A percentile compares a stretch with the other conserved stretches of the same genome.
Evolutionary conservation across 371 early-diverging fungal species (phyloP).

Genomic region (Rhizopus sp.): DNA sequence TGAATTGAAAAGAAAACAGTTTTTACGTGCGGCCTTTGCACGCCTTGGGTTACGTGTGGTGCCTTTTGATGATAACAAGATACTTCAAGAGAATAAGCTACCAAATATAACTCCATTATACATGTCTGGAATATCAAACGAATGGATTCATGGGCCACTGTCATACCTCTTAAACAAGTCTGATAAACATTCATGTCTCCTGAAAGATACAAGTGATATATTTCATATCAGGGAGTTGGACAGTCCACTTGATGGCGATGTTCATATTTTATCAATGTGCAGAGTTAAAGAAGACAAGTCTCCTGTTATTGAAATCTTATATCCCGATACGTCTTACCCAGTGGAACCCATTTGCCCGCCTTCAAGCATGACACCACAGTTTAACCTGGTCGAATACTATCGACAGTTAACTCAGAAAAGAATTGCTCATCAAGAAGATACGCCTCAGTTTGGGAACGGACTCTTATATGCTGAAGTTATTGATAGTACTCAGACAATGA

Average conservation of each 20-base stretch:
- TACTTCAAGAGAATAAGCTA: conserved; percentile 31
- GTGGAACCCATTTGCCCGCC: conserved; percentile 30
- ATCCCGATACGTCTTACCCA: conserved; percentile 9
- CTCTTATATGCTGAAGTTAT: conserved; percentile 78
- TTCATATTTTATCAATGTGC: conserved; percentile 10
- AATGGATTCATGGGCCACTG: conserved; percentile 23
- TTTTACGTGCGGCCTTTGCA: conserved; percentile 50
- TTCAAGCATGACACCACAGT: conserved; percentile 36
- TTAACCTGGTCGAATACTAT: conserved; percentile 48
- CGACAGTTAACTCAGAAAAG: conserved; percentile 25
- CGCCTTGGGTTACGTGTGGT: conserved; percentile 57
- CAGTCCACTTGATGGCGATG: background rate
- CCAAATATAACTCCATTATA: conserved; percentile 59
- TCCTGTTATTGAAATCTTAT: conserved; percentile 15
- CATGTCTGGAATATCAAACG: conserved; percentile 45
- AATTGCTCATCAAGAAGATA: conserved; percentile 9
- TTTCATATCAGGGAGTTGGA: conserved; percentile 32
- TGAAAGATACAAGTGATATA: conserved; percentile 40
- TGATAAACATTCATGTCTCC: conserved; percentile 21
- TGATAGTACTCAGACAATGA: conserved; percentile 86
- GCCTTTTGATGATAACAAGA: conserved; percentile 24
- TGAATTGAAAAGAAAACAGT: conserved; percentile 48
- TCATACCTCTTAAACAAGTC: conserved; percentile 19
- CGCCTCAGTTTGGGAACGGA: conserved; percentile 63
- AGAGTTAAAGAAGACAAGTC: conserved; percentile 11